Base-by-base conservation (phyloP, 768 basidiomycete species). In the Cubamyces sp. region DNA sequence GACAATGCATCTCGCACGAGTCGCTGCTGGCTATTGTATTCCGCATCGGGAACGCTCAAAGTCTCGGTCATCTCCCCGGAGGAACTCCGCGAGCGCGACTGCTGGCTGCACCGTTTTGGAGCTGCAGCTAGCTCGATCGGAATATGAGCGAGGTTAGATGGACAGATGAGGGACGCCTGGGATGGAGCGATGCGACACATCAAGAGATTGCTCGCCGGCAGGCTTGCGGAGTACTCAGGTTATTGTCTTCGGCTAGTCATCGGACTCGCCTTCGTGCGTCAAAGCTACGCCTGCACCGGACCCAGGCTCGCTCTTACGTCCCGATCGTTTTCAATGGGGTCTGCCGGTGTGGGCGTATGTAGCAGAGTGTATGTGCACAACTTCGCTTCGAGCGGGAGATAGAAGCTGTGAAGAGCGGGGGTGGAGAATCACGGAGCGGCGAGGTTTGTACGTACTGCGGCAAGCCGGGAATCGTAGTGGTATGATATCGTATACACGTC, bases 21-120 rank as follows among this genome's bases (percentile, higher is more conserved):
- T 50, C n/a, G 42, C 23, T 8, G 28, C 46, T 39, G 41, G n/a
- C 58, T 66, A 68, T 68, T 68, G 67, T 68, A 14, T 68, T 66
- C 67, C 56, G 43, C 46, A 57, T 64, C 43, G 42, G 65, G 65
- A 39, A 56, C 46, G 23, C 53, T 62, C 53, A 64, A 64, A 26
- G 54, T 25, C 37, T 34, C 19, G 25, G 19, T 45, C 26, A 54
- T 40, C 37, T 39, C 62, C n/a, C 39, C 46, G 34, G 45, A 45
- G 4, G 53, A 50, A 46, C 58, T 51, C 58, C 58, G 57, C 58
- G 57, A 57, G 47, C n/a, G 30, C 21, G 16, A 25, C 19, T 42
- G 49, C 6, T 18, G 25, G n/a, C 28, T 37, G 42, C 15, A 19
- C 19, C n/a, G 25, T 28, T n/a, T 30, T 14, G 45, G 37, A 49